These are phyloP conservation scores for Podaxis sp. DNA, from an alignment of 768 basidiomycete genomes.

Conservation along the genomic window DNA sequence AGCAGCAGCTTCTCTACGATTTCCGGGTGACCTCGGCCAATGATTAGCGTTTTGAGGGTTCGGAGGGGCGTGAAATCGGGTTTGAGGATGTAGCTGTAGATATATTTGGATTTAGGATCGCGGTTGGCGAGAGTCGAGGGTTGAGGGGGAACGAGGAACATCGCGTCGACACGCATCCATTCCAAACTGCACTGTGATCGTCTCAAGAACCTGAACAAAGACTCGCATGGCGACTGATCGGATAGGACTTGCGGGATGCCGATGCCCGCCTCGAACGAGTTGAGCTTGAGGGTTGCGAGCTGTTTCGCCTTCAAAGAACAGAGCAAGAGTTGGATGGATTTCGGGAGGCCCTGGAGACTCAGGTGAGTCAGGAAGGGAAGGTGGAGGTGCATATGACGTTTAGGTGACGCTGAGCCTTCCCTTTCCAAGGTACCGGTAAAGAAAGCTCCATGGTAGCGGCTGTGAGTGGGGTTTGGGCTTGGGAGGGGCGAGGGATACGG, in stretches of 20 bases:
- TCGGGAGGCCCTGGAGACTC: slow-evolving; percentile 11
- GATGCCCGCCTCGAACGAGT: slow-evolving; percentile 13
- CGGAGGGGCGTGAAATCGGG: slow-evolving; percentile 11
- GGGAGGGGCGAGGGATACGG: slow-evolving; percentile 9
- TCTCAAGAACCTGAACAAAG: slow-evolving; percentile 14
- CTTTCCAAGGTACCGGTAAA: not conserved
- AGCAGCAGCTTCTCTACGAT: slow-evolving; percentile 13
- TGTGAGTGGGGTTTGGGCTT: slow-evolving; percentile 3
- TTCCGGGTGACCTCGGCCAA: slow-evolving; percentile 14
- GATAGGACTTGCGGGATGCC: slow-evolving; percentile 10
- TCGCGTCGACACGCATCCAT: slow-evolving; percentile 7
- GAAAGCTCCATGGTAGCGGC: not conserved
- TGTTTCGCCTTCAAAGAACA: slow-evolving; percentile 5
- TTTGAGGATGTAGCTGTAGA: slow-evolving; percentile 14
- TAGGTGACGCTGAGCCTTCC: slow-evolving; percentile 9
- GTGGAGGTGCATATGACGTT: slow-evolving; percentile 6
- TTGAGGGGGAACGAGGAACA: slow-evolving; percentile 15
- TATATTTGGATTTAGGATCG: slow-evolving; percentile 6
- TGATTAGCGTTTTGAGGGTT: slow-evolving; percentile 12
- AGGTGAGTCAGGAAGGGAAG: slow-evolving; percentile 14
- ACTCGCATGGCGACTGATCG: slow-evolving; percentile 14
- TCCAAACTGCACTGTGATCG: slow-evolving; percentile 14
- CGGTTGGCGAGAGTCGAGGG: not conserved
- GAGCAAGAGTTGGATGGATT: slow-evolving; percentile 12
- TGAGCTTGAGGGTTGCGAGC: slow-evolving; percentile 11